phyloP scores from a whole-genome alignment of 2,329 filamentous ascomycete species.

The Penicillium sp. region DNA sequence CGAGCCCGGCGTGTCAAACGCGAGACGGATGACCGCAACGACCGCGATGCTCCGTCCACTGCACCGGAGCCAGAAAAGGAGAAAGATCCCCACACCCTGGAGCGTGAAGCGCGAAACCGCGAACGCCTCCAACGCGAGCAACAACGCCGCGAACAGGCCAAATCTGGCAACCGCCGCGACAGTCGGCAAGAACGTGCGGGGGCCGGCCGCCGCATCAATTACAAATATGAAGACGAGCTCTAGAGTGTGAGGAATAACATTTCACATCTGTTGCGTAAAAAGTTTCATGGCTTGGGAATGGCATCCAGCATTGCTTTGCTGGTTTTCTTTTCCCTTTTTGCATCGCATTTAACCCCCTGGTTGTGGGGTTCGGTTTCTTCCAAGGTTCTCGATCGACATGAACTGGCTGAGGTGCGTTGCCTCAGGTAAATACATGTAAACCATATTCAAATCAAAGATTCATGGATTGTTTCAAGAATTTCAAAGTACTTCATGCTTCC shows the following conservation, averaged over 20 bases:
- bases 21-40: constrained; percentile 28
- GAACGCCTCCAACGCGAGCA: constrained; percentile 67
- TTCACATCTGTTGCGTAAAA: not conserved
- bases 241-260: not conserved
- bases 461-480: not conserved
- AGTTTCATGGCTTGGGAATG: not conserved
- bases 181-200: constrained; percentile 33
- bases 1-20: constrained; percentile 39
- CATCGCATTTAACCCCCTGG: constrained; percentile 8
- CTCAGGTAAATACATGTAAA: constrained; percentile 5
- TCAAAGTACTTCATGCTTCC: not conserved
- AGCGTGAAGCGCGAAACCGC: constrained; percentile 42
- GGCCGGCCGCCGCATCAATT: constrained; percentile 45
- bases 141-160: constrained; percentile 60
- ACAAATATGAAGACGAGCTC: constrained; percentile 52
- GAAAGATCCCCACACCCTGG: constrained; percentile 71
- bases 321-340: not conserved
- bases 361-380: not conserved
- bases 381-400: constrained; percentile 8
- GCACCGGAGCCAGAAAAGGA: constrained; percentile 55
- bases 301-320: not conserved
- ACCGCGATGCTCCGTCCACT: constrained; percentile 13
- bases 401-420: not conserved
- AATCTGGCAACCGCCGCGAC: constrained; percentile 35
- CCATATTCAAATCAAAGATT: not conserved